phyloP scores from a whole-genome alignment of 805 yeast genomes.

The Hanseniaspora valbyensis region DNA sequence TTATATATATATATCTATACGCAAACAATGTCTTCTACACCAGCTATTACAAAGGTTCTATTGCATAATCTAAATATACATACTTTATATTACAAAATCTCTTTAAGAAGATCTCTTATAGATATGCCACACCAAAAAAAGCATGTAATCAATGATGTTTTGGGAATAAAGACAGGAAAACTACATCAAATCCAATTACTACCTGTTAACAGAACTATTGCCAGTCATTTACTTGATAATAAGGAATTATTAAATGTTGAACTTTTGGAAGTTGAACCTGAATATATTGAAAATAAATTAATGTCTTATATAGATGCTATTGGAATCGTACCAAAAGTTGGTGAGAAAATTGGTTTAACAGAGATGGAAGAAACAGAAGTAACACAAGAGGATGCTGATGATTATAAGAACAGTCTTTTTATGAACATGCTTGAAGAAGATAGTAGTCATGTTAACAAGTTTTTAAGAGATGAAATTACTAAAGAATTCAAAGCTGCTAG shows the following conservation, averaged over 20 bases:
- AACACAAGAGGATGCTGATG: neutral
- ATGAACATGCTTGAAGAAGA: neutral
- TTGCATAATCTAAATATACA: conserved; percentile 2
- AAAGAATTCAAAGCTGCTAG: conserved; percentile 5
- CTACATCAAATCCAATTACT: conserved; percentile 7
- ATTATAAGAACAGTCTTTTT: neutral
- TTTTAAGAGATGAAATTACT: neutral
- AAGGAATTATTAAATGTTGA: conserved; percentile 10
- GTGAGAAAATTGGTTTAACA: neutral
- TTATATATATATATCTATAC: neutral
- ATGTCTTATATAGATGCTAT: neutral
- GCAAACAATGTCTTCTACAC: neutral
- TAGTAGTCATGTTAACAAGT: neutral
- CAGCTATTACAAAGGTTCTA: neutral
- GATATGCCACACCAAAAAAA: conserved; percentile 12
- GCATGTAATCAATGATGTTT: neutral
- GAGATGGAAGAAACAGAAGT: conserved; percentile 4
- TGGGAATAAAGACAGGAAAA: conserved; percentile 5
- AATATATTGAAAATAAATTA: neutral
- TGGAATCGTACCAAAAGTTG: neutral
- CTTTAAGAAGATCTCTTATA: conserved; percentile 13
- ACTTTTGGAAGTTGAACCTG: conserved; percentile 7
- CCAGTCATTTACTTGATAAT: conserved; percentile 4
- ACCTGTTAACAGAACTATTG: conserved; percentile 8
- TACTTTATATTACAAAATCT: conserved; percentile 7